A percentile compares a stretch with the other conserved stretches of the same genome.
These are phyloP conservation scores for Eucalyptus guilfoylei DNA, from an alignment of 345 rosid genomes.

Conservation along the genomic window DNA sequence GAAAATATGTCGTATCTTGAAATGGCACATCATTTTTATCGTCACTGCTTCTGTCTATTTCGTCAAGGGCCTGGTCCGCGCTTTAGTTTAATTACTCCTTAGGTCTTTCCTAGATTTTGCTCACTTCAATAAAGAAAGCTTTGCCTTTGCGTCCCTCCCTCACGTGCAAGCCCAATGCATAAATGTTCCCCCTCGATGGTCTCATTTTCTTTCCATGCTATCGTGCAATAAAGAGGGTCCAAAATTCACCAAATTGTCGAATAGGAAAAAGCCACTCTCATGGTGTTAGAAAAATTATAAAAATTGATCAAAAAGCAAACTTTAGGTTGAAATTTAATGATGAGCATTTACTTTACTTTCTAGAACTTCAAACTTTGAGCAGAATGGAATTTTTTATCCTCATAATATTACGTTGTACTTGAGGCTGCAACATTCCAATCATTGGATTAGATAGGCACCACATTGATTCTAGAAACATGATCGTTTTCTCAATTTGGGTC, in stretches of 20 bases:
- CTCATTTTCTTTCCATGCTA: not conserved
- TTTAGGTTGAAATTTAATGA: not conserved
- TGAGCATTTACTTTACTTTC: too few relatives aligned
- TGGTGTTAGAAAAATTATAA: not conserved
- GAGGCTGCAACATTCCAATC: too few relatives aligned
- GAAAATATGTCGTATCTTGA: not conserved
- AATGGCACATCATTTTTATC: not conserved
- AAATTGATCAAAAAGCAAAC: not conserved
- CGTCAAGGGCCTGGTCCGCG: not conserved
- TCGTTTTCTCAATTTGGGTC: too few relatives aligned
- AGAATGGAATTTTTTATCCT: too few relatives aligned
- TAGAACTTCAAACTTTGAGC: too few relatives aligned
- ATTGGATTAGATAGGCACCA: too few relatives aligned
- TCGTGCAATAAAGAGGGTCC: not conserved
- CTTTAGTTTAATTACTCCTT: not conserved
- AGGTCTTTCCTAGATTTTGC: not conserved
- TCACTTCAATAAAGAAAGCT: not conserved
- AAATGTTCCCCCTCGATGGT: not conserved
- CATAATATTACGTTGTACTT: too few relatives aligned
- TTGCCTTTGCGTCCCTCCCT: not conserved
- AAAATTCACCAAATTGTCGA: not conserved
- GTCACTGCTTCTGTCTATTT: too few relatives aligned
- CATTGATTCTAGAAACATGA: too few relatives aligned
- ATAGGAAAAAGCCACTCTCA: not conserved
- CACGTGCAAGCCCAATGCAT: conserved; percentile 45